Evolutionary conservation across 2,329 filamentous ascomycete genomes (phyloP), one percentile per base, ranked within the genome.

Genomic region (Colletotrichum echinochloae): DNA sequence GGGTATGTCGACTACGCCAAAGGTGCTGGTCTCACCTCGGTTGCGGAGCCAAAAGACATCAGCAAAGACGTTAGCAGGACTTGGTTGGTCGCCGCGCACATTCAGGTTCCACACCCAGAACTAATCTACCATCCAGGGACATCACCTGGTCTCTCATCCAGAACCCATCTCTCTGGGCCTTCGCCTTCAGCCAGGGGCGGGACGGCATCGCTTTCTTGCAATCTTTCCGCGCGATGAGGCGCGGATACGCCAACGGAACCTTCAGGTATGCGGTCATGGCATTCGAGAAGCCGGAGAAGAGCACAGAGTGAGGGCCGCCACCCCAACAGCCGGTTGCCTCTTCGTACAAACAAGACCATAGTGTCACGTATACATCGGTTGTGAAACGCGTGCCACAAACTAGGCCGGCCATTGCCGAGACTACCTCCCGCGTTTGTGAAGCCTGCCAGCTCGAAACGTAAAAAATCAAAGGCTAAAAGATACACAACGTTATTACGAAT

Each of bases 131-230:
- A 18, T 71, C 35, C 30, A 90, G 87, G 88, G 88, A 90, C 73
- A 88, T 90, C n/a, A 88, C 87, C 20, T 89, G 88, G 88, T 82
- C 83, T 9, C 80, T 90, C 12, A 83, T 90, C 20, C 87, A 89
- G 71, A 89, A 86, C 33, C 88, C 88, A 0, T 84, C 87, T 3
- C 82, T 90, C 9, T 90, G 88, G 88, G 85, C 87, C 0, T 89
- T 90, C 72, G 88, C 88, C 5, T 83, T 89, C 51, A 85, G 86
- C 28, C 88, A 90, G 74, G 88, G 88, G 14, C 80, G 88, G 60
- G 88, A 90, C 72, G 88, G 87, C 2, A 83, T 90, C 51, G 87
- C 88, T 5, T 90, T 90, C 73, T 77, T 90, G 67, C 87, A 90
- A 76, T 85, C 88, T 1, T 90, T 90, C 79, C 82, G 87, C 20